Base-by-base conservation (phyloP, 441 rosid species). In the Erodium trifolium region DNA sequence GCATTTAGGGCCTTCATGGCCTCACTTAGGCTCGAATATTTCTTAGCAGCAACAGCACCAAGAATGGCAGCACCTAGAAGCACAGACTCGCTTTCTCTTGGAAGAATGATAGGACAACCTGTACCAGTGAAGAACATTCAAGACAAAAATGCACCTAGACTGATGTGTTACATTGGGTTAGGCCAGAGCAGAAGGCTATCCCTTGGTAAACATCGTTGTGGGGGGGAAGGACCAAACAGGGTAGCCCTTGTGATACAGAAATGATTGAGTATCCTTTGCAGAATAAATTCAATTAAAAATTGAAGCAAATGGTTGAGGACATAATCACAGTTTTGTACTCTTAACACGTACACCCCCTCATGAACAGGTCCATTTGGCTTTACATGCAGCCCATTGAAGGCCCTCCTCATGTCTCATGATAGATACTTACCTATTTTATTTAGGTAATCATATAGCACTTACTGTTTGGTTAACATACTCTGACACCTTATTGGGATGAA, bases 51-150 rank as follows among this genome's bases (percentile, higher is more conserved):
- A 66, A 91, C 97, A 2, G 90, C 87, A 73, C 99, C 96, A 23
- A 91, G 93, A 80, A 91, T 93, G 31, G 99, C 91, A 78, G 97
- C 95, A 73, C 97, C 97, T 67, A 93, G 71, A 53, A 93, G 92
- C 67, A 91, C 91, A 45, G 96, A 84, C 83, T 93, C 92, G 68
- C 83, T 93, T 83, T 93, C 99, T 67, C 92, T 87, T 0, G 95
- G 99, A 76, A 91, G 96, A 75, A 88, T 77, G 62, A 91, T 85
- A 39, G 91, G 86, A 77, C 85, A 93, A 81, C 99, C 98, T 91
- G 79, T 67, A 81, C 18, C 68, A 73, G 55, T 53, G 27, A 72
- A 7, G 3, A 77, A 31, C 51, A 68, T 66, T 63, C 37, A 63
- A 35, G 67, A 19, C 62, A 43, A 14, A 23, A 39, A 43, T 27